Evolutionary conservation across 148 eudicot species (phyloP).

Genomic region (Talinum fruticosum): DNA sequence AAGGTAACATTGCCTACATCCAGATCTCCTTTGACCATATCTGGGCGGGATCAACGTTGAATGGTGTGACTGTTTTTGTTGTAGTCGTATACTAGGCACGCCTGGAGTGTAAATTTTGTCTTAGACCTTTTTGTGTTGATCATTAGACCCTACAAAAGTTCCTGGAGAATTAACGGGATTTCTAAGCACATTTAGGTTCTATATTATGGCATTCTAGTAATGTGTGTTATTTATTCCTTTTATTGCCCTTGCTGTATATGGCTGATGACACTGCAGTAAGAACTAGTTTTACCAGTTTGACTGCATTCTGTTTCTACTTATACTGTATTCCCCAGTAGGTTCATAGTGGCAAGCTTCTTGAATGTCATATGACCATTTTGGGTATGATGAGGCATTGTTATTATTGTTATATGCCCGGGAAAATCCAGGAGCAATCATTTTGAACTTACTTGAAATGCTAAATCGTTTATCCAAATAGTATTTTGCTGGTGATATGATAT

Average conservation of each 20-base stretch:
- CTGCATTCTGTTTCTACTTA: no score
- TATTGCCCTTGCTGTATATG: neutral
- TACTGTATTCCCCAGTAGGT: no score
- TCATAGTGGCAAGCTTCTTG: neutral
- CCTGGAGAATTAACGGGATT: neutral
- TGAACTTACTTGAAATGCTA: neutral
- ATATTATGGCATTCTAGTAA: neutral
- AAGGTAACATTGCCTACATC: neutral
- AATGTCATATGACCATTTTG: neutral
- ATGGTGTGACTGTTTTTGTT: neutral
- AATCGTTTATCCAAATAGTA: neutral
- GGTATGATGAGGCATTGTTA: neutral
- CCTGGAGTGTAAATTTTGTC: neutral
- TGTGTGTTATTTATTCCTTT: neutral
- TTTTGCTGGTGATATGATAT: neutral
- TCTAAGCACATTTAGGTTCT: neutral
- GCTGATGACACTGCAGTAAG: neutral
- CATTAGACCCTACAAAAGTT: neutral
- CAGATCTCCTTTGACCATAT: neutral
- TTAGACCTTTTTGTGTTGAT: neutral
- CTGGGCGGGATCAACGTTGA: neutral
- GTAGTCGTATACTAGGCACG: neutral
- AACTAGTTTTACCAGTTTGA: neutral
- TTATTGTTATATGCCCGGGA: neutral
- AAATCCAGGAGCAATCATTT: neutral